Evolutionary conservation across 2,329 filamentous ascomycete species (phyloP), one percentile per base, ranked within the genome.

Genomic region (Lasiodiplodia gonubiensis): DNA sequence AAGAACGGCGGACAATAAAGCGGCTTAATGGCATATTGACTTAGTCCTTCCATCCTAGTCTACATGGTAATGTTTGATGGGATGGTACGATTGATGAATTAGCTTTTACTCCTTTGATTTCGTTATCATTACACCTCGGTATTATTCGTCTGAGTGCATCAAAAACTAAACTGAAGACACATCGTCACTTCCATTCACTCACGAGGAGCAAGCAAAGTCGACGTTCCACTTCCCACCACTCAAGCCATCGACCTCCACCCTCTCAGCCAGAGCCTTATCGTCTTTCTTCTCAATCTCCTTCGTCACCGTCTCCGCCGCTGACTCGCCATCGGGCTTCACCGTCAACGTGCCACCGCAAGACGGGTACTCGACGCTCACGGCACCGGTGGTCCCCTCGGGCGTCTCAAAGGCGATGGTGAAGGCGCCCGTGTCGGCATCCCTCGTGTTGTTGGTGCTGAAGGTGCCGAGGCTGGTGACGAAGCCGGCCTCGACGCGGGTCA

Each of bases 401-500:
- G 74, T 67, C 64, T 77, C 72, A 67, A 78, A 76, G 14, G 72
- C 81, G 1, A 85, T 23, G 14, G 4, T 25, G 2, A 64, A 54
- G 3, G 49, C 66, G 5, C 66, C 59, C 49, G 49, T 59, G 49
- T 49, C 49, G 1, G 35, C 23, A 64, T 37, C 73, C 68, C 27
- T 67, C 71, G 73, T 0, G 80, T 82, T 1, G 75, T 74, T 27
- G 64, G 70, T 8, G 23, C 10, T 51, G 70, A 73, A 35, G 57
- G 73, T 70, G 30, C 83, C 83, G 27, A 84, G 68, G 14, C 69
- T 69, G 0, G 83, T 85, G 35, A 74, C 76, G 67, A 85, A 85
- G 0, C 83, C 83, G 2, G 78, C 81, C 68, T 84, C 77, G 1
- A 80, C 82, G 61, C 70, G 76, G 11, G 71, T 74, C 61, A 85